phyloP scores from a whole-genome alignment of 139 green algal species.

The Pycnococcus provasolii region DNA sequence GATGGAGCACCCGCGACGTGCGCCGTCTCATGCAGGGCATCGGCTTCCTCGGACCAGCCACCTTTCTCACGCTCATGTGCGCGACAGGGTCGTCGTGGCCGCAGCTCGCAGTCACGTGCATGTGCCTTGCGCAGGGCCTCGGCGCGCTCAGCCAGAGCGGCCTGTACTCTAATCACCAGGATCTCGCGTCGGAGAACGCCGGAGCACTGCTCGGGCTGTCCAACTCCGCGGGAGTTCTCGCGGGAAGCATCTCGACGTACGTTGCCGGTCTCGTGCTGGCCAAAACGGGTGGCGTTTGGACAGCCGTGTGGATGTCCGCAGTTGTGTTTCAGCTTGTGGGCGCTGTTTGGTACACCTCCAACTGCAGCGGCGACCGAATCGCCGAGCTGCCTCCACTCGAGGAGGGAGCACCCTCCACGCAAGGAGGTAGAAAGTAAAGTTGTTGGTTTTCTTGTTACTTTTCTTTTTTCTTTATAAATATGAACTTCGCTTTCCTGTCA shows the following conservation, averaged over 20 bases:
- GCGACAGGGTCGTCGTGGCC: not conserved
- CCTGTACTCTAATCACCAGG: slow-evolving; percentile 95
- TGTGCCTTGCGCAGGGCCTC: slow-evolving; percentile 44
- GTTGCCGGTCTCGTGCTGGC: slow-evolving; percentile 80
- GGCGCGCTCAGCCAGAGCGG: slow-evolving; percentile 90
- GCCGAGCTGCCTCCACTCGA: too few species aligned
- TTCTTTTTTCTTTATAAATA: too few species aligned
- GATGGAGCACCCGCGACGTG: slow-evolving; percentile 16
- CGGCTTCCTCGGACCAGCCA: slow-evolving; percentile 29
- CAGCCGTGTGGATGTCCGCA: slow-evolving; percentile 55
- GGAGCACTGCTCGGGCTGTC: slow-evolving; percentile 90
- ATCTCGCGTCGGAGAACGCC: slow-evolving; percentile 89
- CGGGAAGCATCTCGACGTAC: slow-evolving; percentile 82
- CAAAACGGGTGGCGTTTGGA: slow-evolving; percentile 39
- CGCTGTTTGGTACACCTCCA: too few species aligned
- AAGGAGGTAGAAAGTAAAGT: too few species aligned
- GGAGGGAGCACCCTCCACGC: too few species aligned
- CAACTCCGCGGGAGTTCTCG: slow-evolving; percentile 92
- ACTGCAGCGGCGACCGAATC: too few species aligned
- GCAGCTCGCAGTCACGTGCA: not conserved
- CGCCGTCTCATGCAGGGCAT: slow-evolving; percentile 42
- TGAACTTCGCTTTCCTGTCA: too few species aligned
- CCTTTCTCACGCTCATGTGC: not conserved
- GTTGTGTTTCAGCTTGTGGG: slow-evolving; percentile 1
- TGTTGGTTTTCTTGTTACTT: too few species aligned